Percentiles rank a stretch among this genome's conserved stretches.
Conservation (phyloP, 306 rosid genomes). For the Ormosia semicastrata region DNA sequence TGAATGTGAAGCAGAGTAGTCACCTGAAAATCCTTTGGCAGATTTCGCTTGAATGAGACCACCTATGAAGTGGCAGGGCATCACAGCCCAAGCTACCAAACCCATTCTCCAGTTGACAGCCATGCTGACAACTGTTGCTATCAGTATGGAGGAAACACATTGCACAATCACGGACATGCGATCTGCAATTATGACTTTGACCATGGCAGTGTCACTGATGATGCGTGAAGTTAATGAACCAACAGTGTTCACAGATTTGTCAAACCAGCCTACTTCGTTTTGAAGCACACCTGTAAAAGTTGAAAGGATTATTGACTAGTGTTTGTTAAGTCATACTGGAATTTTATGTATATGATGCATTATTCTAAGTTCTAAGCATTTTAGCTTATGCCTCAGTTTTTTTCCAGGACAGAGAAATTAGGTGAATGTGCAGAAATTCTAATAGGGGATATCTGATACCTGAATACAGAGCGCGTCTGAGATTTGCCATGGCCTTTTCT, state of each 20-base stretch:
- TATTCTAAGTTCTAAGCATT: constrained; percentile 2
- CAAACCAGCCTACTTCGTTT: constrained; percentile 89
- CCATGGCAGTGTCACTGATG: constrained; percentile 74
- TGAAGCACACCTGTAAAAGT: constrained; percentile 60
- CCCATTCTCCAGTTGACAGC: constrained; percentile 80
- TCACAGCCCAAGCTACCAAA: constrained; percentile 93
- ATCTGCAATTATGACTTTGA: constrained; percentile 79
- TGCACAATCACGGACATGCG: constrained; percentile 86
- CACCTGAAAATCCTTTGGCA: constrained; percentile 85
- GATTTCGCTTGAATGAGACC: constrained; percentile 91
- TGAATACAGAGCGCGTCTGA: constrained; percentile 66
- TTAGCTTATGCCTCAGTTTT: neutral
- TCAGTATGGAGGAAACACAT: constrained; percentile 80
- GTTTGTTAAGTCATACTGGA: neutral
- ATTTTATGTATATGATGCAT: neutral
- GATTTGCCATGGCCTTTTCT: constrained; percentile 80
- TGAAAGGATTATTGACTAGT: neutral
- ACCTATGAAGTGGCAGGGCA: constrained; percentile 98
- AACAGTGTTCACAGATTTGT: constrained; percentile 69
- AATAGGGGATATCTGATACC: constrained; percentile 42
- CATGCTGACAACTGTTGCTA: constrained; percentile 86
- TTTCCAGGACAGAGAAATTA: neutral
- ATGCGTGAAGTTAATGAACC: constrained; percentile 76
- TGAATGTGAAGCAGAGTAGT: constrained; percentile 66
- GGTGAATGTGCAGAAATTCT: constrained; percentile 2